Percentiles rank a stretch among this genome's conserved stretches.
phyloP scores from a whole-genome alignment of 129 eudicot species.

The carrot (Daucus carota) region DNA sequence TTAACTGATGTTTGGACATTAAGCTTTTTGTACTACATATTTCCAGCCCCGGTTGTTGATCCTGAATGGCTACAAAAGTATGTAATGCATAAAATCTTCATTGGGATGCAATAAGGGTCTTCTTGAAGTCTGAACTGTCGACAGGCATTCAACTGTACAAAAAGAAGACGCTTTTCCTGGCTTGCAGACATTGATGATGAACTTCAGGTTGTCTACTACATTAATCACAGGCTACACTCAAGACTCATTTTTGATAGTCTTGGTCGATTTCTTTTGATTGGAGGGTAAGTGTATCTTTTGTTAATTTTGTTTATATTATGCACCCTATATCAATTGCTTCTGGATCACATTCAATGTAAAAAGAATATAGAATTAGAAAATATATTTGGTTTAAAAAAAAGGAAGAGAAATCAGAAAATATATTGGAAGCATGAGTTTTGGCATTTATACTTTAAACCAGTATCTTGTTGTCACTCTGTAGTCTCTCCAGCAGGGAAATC shows the following conservation, averaged over 20 bases:
- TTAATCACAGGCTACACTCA: too few relatives aligned
- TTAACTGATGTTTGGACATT: neutral
- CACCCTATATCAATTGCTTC: neutral
- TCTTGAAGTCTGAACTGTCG: constrained; percentile 63
- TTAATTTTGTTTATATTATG: neutral
- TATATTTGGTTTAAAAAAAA: too few relatives aligned
- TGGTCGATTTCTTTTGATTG: constrained; percentile 67
- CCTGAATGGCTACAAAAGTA: constrained; percentile 73
- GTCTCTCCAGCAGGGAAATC: neutral
- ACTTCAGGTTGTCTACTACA: too few relatives aligned
- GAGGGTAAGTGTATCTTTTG: constrained; percentile 48
- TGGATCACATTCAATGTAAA: neutral
- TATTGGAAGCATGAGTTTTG: neutral
- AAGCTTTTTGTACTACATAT: neutral
- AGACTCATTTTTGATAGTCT: too few relatives aligned
- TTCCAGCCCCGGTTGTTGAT: constrained; percentile 53
- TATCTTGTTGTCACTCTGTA: neutral
- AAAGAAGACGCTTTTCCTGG: constrained; percentile 78
- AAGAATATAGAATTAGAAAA: neutral
- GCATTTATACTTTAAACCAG: neutral
- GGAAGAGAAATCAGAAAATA: too few relatives aligned
- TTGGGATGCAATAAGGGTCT: constrained; percentile 74
- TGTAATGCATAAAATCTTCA: constrained; percentile 50
- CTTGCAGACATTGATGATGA: too few relatives aligned
- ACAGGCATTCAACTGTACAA: constrained; percentile 74